Conservation (phyloP, 2,329 filamentous ascomycete genomes). For the Metarhizium sp. region DNA sequence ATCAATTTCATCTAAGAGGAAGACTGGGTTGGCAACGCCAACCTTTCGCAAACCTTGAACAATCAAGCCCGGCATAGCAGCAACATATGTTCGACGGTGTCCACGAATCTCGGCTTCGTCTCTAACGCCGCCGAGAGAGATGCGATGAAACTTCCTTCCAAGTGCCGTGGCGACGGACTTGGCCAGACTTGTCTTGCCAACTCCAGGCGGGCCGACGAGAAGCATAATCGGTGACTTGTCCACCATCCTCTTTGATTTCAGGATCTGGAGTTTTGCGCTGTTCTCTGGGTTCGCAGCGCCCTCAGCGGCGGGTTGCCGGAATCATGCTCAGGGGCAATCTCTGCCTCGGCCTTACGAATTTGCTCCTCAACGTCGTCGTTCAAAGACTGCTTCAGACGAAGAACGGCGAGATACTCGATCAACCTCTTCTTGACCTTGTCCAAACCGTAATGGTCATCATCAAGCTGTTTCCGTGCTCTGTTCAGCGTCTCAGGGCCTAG, state of each 20-base stretch:
- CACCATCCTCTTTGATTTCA: conserved; percentile 74
- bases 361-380: conserved; percentile 77
- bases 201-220: conserved; percentile 85
- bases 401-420: conserved; percentile 91
- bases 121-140: conserved; percentile 88
- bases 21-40: conserved; percentile 88
- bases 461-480: conserved; percentile 77
- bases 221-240: conserved; percentile 96
- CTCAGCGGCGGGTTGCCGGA: conserved; percentile 10
- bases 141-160: conserved; percentile 91
- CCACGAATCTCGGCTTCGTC: conserved; percentile 97
- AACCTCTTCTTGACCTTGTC: conserved; percentile 96
- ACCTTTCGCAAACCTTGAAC: conserved; percentile 93
- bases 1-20: conserved; percentile 95
- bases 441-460: conserved; percentile 92
- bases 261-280: conserved; percentile 58
- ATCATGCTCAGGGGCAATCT: conserved; percentile 46
- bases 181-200: conserved; percentile 91
- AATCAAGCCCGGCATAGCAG: conserved; percentile 95
- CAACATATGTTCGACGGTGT: conserved; percentile 91
- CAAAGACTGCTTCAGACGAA: conserved; percentile 85
- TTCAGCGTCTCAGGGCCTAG: conserved; percentile 72
- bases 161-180: conserved; percentile 87
- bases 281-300: conserved; percentile 23
- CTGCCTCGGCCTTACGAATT: conserved; percentile 57